Evolutionary conservation across 352 stramenopile species (phyloP).

Genomic region (Phytophthora syringae): DNA sequence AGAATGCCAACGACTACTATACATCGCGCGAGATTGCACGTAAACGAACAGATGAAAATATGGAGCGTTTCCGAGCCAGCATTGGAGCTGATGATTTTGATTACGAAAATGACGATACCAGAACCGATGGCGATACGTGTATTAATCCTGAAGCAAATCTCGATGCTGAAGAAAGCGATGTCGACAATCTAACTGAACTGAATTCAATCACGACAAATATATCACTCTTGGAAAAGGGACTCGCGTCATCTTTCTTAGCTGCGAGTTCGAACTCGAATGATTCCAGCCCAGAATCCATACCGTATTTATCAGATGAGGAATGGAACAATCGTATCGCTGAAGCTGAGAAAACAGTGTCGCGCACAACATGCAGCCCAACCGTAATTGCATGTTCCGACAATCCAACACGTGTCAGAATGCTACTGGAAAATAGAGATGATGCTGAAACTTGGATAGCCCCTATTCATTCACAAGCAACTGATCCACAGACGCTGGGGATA

Average conservation of each 20-base stretch:
- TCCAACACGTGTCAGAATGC: background rate
- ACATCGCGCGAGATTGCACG: conserved; percentile 6
- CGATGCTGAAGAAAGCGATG: background rate
- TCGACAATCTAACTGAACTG: background rate
- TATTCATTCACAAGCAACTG: background rate
- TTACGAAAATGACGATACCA: background rate
- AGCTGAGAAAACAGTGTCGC: background rate
- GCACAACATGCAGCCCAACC: background rate
- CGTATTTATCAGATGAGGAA: background rate
- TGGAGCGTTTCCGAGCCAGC: conserved; percentile 1
- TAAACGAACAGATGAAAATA: conserved; percentile 3
- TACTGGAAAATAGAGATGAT: background rate
- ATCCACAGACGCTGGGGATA: background rate
- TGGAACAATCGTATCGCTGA: background rate
- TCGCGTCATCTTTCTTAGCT: background rate
- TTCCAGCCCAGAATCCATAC: background rate
- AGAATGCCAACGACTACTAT: conserved; percentile 3
- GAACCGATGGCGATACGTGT: background rate
- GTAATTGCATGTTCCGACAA: conserved; percentile 2
- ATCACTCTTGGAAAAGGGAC: conserved; percentile 1
- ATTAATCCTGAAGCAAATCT: background rate
- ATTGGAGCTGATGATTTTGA: background rate
- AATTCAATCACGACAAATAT: background rate
- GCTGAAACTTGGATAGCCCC: background rate
- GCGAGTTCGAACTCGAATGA: background rate